Conservation (phyloP, 257 asterid species). For the Plantago ovata region DNA sequence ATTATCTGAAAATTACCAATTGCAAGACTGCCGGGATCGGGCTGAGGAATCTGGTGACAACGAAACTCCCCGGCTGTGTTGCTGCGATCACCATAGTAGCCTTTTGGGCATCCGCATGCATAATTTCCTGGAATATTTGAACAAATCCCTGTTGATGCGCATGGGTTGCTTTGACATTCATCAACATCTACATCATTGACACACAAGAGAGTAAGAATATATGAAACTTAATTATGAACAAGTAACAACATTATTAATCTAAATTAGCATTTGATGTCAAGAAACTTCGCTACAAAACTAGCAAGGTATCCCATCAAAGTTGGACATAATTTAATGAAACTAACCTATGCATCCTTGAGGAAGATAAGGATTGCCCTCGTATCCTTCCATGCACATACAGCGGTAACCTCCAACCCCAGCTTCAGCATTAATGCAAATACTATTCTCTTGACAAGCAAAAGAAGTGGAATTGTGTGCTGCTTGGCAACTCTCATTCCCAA, state of each 20-base stretch:
- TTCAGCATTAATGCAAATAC: conserved; percentile 12
- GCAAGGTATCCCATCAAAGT: background rate
- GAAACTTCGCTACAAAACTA: background rate
- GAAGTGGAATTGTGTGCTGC: conserved; percentile 5
- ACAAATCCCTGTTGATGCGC: conserved; percentile 17
- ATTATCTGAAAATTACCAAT: conserved; percentile 17
- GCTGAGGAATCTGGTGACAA: conserved; percentile 3
- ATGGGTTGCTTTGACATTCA: conserved; percentile 23
- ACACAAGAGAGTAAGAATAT: background rate
- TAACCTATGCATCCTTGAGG: conserved; percentile 27
- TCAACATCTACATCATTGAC: conserved; percentile 16
- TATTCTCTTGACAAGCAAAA: conserved; percentile 17
- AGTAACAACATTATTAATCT: no score
- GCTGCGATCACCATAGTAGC: conserved; percentile 12
- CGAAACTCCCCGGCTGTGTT: conserved; percentile 7
- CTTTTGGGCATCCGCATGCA: conserved; percentile 15
- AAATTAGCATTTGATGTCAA: no score
- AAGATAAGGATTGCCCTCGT: conserved; percentile 26
- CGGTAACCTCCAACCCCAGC: conserved; percentile 22
- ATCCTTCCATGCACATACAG: conserved; percentile 22
- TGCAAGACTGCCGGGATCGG: conserved; percentile 3
- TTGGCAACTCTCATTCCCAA: conserved; percentile 20
- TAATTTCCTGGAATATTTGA: conserved; percentile 19
- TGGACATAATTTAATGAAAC: background rate
- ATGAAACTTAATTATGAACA: no score